Base-by-base conservation (phyloP, 768 basidiomycete species). In the Termitomyces sp. region DNA sequence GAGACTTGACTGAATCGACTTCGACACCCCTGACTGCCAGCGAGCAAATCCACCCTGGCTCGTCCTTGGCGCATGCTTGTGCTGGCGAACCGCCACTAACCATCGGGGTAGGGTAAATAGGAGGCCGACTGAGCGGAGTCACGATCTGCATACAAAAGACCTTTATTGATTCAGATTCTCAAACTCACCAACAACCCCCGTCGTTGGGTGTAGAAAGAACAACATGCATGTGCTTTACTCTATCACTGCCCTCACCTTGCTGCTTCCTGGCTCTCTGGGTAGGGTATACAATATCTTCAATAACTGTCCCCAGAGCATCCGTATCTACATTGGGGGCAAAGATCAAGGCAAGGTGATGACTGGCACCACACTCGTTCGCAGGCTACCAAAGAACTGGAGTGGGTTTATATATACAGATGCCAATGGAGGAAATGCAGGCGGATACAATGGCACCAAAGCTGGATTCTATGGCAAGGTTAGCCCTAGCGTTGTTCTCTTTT, bases 391-490 rank as follows among this genome's bases (percentile, higher is more conserved):
- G 44, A 56, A 49, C 20, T 68, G 65, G 62, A 63, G 62, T n/a
- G 66, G 69, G 0, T 60, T 65, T 42, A 65, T 72, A 7, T 71
- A 68, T 47, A 68, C 66, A 5, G 60, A 68, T 28, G 68, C 62
- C 18, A 70, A 70, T 55, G 66, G 67, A 29, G 69, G 69, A 8
- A 64, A 52, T 51, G 52, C 58, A 7, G 62, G 62, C 34, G 69
- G 69, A 6, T 50, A 55, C 45, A 58, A 62, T 12, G 65, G 68
- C 13, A 66, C 63, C n/a, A 66, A 65, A 47, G 70, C 67, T 22
- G 69, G 70, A 36, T 70, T 70, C 51, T 66, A 66, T 39, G 64
- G 67, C 26, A 57, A 64, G 54, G 69, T 68, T 41, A 55, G 61
- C n/a, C n/a, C n/a, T 49, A 20, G 20, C 24, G 28, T 37, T 45